phyloP scores from a whole-genome alignment of 2,329 filamentous ascomycete species.

The Ilyonectria mors-panacis region DNA sequence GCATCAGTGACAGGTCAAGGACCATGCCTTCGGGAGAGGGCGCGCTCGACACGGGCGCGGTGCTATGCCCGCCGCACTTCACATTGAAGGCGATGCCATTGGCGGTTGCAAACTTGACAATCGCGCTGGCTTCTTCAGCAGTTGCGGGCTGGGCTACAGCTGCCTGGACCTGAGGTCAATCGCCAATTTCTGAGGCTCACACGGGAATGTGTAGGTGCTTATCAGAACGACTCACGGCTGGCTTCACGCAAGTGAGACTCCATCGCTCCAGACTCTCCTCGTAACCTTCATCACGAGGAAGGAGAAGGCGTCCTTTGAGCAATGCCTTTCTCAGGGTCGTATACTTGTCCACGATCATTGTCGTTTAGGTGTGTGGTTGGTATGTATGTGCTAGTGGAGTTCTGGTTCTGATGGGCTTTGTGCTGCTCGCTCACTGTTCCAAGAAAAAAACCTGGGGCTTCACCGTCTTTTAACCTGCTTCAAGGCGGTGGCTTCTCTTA shows the following conservation, averaged over 20 bases:
- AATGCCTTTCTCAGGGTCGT: constrained; percentile 38
- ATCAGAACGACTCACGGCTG: constrained; percentile 43
- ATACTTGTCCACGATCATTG: constrained; percentile 39
- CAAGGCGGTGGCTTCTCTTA: background rate
- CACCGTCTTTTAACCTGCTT: background rate
- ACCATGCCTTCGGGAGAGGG: constrained; percentile 67
- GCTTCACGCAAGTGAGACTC: constrained; percentile 56
- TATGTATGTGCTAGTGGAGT: background rate
- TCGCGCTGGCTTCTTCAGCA: constrained; percentile 57
- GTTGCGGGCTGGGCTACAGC: constrained; percentile 60
- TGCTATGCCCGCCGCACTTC: constrained; percentile 70
- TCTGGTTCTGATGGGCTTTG: background rate
- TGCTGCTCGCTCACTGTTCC: background rate
- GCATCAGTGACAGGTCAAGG: constrained; percentile 68
- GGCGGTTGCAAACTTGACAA: constrained; percentile 60
- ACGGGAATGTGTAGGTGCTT: background rate
- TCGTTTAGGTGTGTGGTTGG: background rate
- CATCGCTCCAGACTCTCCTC: constrained; percentile 55
- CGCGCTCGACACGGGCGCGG: constrained; percentile 60
- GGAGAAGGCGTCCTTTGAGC: constrained; percentile 48
- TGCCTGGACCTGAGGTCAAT: constrained; percentile 50
- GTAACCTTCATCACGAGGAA: constrained; percentile 53
- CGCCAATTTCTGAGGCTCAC: background rate
- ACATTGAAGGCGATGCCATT: constrained; percentile 66
- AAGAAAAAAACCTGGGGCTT: background rate